These are phyloP conservation scores for Suillus placidus DNA, from an alignment of 768 basidiomycete genomes.

Conservation along the genomic window DNA sequence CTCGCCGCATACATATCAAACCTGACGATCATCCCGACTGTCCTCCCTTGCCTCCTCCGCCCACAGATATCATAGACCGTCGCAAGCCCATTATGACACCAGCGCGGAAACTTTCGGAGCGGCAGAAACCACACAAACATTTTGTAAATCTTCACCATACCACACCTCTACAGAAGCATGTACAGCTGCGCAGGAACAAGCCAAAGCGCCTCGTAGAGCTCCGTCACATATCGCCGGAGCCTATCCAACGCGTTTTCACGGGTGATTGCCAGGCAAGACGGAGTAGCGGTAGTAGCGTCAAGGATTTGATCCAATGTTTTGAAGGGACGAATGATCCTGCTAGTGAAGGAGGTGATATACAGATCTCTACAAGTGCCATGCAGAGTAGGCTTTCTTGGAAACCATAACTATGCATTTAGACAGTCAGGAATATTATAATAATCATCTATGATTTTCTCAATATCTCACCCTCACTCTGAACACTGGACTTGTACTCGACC, in stretches of 20 bases:
- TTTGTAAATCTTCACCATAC: conserved; percentile 63
- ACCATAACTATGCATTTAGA: not conserved
- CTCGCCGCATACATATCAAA: not conserved
- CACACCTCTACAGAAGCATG: conserved; percentile 40
- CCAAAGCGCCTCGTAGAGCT: conserved; percentile 58
- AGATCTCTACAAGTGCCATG: not conserved
- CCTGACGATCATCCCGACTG: conserved; percentile 48
- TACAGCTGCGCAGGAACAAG: conserved; percentile 48
- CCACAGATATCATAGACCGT: conserved; percentile 39
- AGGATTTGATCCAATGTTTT: conserved; percentile 67
- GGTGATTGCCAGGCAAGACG: conserved; percentile 45
- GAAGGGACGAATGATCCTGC: conserved; percentile 46
- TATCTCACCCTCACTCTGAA: not conserved
- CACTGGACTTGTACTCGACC: not conserved
- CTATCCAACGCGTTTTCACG: conserved; percentile 32
- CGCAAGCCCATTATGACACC: conserved; percentile 66
- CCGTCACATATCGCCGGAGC: conserved; percentile 42
- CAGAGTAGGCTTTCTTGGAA: not conserved
- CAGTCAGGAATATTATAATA: not conserved
- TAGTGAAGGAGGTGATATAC: not conserved
- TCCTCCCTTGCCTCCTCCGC: conserved; percentile 44
- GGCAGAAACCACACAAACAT: conserved; percentile 59
- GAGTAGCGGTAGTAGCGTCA: conserved; percentile 72
- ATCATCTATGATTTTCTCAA: not conserved
- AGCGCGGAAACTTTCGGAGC: conserved; percentile 49